phyloP scores from a whole-genome alignment of 148 eudicot species.

The Vaccinium myrtillus region DNA sequence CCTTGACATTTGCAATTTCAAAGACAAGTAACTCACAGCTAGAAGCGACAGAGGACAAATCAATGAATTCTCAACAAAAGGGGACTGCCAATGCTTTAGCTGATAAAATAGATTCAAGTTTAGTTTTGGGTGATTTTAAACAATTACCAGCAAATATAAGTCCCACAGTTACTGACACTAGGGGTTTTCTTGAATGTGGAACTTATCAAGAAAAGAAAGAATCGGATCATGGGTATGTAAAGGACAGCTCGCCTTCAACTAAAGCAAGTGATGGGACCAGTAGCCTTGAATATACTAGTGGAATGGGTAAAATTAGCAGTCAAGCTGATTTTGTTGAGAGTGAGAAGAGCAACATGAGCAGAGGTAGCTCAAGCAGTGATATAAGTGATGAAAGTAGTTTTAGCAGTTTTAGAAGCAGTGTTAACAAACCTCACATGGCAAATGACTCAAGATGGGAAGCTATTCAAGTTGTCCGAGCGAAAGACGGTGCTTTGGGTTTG shows the following conservation, averaged over 20 bases:
- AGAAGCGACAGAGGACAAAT: conserved; percentile 28
- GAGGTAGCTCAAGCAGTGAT: conserved; percentile 85
- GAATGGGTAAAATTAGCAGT: conserved; percentile 70
- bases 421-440: conserved; percentile 81
- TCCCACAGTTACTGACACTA: conserved; percentile 16
- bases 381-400: conserved; percentile 82
- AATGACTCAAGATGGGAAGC: conserved; percentile 93
- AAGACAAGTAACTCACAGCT: conserved; percentile 36
- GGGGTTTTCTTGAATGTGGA: conserved; percentile 31
- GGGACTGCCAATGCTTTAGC: conserved; percentile 35
- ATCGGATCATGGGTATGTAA: conserved; percentile 35
- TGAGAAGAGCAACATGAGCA: conserved; percentile 68
- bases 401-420: conserved; percentile 81
- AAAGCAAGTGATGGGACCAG: conserved; percentile 63
- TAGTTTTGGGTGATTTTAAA: conserved; percentile 36
- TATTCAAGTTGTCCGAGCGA: conserved; percentile 69
- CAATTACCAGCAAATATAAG: conserved; percentile 19
- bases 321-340: conserved; percentile 63
- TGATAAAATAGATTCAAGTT: conserved; percentile 44
- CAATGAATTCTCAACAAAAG: conserved; percentile 28
- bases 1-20: conserved; percentile 30
- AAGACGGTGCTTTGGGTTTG: conserved; percentile 74
- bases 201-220: conserved; percentile 46
- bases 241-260: conserved; percentile 43
- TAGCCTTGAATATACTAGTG: conserved; percentile 64